phyloP scores from a whole-genome alignment of 805 yeast species.

The Komagataella populi region DNA sequence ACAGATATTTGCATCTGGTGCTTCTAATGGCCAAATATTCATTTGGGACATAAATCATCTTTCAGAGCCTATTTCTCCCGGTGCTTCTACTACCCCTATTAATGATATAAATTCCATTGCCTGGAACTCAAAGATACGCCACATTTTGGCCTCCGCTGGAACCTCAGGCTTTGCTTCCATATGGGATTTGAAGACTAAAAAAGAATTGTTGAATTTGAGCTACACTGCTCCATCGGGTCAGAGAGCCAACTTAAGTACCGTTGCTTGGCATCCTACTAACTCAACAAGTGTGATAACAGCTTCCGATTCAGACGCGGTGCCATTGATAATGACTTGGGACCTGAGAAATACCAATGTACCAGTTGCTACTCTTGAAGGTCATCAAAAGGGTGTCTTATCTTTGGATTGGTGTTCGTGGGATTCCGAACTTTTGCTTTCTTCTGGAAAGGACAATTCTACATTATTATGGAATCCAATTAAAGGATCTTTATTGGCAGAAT shows the following conservation, averaged over 20 bases:
- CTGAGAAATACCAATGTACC: slow-evolving; percentile 91
- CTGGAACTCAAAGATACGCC: slow-evolving; percentile 77
- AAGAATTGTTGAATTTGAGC: slow-evolving; percentile 78
- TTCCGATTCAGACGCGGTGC: slow-evolving; percentile 65
- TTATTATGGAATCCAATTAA: slow-evolving; percentile 80
- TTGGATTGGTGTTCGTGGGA: slow-evolving; percentile 91
- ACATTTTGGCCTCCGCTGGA: slow-evolving; percentile 86
- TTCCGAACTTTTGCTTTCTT: slow-evolving; percentile 63
- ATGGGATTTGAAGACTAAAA: slow-evolving; percentile 83
- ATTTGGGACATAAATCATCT: slow-evolving; percentile 78
- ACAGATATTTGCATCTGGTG: slow-evolving; percentile 74
- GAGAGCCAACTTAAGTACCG: slow-evolving; percentile 62
- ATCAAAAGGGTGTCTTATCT: slow-evolving; percentile 76
- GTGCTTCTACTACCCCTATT: slow-evolving; percentile 63
- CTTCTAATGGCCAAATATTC: slow-evolving; percentile 75
- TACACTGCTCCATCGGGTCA: slow-evolving; percentile 39
- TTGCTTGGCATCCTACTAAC: slow-evolving; percentile 90
- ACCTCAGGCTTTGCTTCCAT: slow-evolving; percentile 77
- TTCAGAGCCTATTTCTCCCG: slow-evolving; percentile 47
- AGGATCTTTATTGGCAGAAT: slow-evolving; percentile 66
- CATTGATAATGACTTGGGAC: slow-evolving; percentile 86
- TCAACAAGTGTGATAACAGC: slow-evolving; percentile 84
- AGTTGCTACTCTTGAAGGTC: slow-evolving; percentile 61
- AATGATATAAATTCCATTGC: slow-evolving; percentile 73
- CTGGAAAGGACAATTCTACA: slow-evolving; percentile 85